These are phyloP conservation scores for Sedum album DNA, from an alignment of 164 flowering plant species.

Conservation along the genomic window DNA sequence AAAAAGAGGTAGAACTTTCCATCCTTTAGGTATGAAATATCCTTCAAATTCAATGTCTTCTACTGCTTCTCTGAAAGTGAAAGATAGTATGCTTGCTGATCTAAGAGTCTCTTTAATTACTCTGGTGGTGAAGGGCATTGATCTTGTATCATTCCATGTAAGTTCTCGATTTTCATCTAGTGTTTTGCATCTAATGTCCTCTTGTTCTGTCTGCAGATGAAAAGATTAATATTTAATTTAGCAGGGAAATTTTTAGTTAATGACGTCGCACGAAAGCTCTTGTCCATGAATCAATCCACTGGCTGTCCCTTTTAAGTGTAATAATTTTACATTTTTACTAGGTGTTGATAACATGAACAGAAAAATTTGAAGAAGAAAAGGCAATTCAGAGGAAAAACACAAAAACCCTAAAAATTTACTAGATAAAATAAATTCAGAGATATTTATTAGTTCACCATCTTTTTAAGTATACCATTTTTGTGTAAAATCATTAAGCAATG, in stretches of 20 bases:
- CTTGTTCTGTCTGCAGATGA: constrained; percentile 64
- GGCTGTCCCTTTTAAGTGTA: too few relatives aligned
- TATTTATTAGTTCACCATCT: too few relatives aligned
- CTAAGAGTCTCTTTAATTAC: constrained; percentile 71
- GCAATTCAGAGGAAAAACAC: too few relatives aligned
- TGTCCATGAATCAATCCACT: too few relatives aligned
- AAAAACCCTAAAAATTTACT: too few relatives aligned
- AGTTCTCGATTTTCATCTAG: constrained; percentile 38
- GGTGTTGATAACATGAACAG: too few relatives aligned
- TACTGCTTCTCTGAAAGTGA: constrained; percentile 87
- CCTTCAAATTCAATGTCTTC: constrained; percentile 80
- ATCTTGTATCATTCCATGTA: constrained; percentile 70
- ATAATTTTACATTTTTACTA: too few relatives aligned
- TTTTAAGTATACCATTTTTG: too few relatives aligned
- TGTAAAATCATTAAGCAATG: neutral
- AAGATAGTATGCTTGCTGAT: constrained; percentile 62
- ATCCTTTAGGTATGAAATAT: constrained; percentile 74
- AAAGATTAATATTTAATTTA: neutral
- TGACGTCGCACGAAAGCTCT: too few relatives aligned
- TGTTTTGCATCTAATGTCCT: constrained; percentile 29
- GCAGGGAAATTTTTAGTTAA: too few relatives aligned
- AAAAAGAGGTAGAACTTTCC: constrained; percentile 96
- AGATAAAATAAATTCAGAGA: too few relatives aligned
- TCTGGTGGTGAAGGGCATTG: constrained; percentile 62
- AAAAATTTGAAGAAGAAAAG: too few relatives aligned